Conservation (phyloP, 2,329 filamentous ascomycete genomes). For the Pyricularia pennisetigena region DNA sequence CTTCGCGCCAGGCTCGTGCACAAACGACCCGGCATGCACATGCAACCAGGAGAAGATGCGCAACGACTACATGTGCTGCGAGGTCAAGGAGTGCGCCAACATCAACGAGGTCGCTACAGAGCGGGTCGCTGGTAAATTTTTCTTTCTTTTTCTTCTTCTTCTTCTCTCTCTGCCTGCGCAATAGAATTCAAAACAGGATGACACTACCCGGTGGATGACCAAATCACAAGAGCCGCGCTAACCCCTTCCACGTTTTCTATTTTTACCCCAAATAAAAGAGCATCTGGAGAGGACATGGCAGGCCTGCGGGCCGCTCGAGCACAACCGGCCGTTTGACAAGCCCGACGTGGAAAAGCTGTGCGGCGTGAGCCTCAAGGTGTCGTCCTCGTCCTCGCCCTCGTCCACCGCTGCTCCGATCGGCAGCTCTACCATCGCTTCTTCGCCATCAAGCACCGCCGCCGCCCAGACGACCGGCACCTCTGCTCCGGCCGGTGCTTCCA, state of each 20-base stretch:
- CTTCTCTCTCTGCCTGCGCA: no score
- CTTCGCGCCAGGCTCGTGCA: neutral
- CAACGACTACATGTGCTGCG: neutral
- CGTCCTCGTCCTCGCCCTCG: neutral
- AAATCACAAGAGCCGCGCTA: no score
- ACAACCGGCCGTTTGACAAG: neutral
- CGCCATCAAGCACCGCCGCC: neutral
- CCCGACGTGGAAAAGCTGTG: neutral
- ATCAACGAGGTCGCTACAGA: neutral
- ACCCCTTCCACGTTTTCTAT: neutral
- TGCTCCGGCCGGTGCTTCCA: neutral
- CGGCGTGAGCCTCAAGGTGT: neutral
- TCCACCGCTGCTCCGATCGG: neutral
- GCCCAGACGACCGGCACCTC: neutral
- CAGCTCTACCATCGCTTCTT: neutral
- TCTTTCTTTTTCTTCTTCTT: no score
- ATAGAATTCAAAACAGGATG: neutral
- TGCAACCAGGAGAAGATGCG: neutral
- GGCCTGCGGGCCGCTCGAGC: neutral
- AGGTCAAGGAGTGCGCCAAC: neutral
- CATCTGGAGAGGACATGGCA: neutral
- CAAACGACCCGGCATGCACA: neutral
- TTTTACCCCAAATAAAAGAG: neutral
- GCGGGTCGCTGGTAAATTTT: neutral
- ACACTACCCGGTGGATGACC: neutral